Evolutionary conservation across 1,284 basidiomycete species (phyloP).

Genomic region (Cutaneotrichosporon curvatum): DNA sequence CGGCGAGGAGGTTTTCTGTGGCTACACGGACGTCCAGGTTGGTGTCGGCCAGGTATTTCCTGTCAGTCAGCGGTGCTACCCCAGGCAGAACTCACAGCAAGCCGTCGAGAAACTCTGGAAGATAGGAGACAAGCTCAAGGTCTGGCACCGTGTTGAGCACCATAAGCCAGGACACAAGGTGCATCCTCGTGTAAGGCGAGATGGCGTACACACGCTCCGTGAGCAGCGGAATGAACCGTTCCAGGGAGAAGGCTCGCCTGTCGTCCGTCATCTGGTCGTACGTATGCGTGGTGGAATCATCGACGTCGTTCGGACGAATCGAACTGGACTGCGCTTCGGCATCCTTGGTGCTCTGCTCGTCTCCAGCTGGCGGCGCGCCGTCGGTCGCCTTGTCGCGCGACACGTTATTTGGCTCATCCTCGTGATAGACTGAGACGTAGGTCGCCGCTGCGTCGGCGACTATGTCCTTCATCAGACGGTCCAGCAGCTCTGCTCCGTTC

Average conservation of each 20-base stretch:
- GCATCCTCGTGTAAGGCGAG: constrained; percentile 92
- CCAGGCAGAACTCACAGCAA: constrained; percentile 60
- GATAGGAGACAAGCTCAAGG: constrained; percentile 84
- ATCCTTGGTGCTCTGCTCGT: constrained; percentile 35
- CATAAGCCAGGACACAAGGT: constrained; percentile 92
- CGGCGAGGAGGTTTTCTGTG: constrained; percentile 83
- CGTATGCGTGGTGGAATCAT: constrained; percentile 7
- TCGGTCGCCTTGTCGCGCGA: constrained; percentile 49
- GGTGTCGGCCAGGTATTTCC: constrained; percentile 91
- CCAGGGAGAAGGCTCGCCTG: constrained; percentile 73
- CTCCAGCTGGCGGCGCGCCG: constrained; percentile 4
- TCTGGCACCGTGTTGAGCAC: constrained; percentile 96
- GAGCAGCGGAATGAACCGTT: constrained; percentile 88
- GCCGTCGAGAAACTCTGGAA: constrained; percentile 91
- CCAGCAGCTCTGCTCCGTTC: constrained; percentile 97
- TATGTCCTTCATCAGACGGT: constrained; percentile 93
- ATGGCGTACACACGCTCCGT: constrained; percentile 90
- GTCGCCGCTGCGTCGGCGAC: constrained; percentile 93
- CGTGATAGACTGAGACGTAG: constrained; percentile 80
- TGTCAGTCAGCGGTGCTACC: constrained; percentile 36
- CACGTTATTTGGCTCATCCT: constrained; percentile 23
- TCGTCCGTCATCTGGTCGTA: constrained; percentile 20
- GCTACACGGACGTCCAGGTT: constrained; percentile 88
- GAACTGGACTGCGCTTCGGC: neutral
- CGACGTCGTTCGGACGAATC: constrained; percentile 5